A percentile compares a stretch with the other conserved stretches of the same genome.
Evolutionary conservation across 177 flowering plant genomes (phyloP).

Genomic region (Telopea speciosissima): DNA sequence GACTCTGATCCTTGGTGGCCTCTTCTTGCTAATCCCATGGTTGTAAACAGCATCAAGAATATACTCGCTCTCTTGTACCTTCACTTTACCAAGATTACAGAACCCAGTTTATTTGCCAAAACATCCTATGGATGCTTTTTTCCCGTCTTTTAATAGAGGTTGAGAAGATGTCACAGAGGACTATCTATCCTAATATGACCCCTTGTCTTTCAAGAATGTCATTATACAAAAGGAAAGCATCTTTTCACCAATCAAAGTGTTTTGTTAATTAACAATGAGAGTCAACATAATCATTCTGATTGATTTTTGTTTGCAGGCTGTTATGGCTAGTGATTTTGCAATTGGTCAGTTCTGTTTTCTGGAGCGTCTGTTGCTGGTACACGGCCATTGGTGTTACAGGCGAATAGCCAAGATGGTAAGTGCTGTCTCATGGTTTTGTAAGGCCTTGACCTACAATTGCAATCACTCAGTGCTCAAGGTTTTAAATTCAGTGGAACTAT

Average conservation of each 20-base stretch:
- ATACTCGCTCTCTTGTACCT: not conserved
- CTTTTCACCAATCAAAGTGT: not conserved
- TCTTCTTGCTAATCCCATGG: not conserved
- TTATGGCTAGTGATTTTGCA: constrained; percentile 74
- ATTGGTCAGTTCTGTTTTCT: constrained; percentile 61
- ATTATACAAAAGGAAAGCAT: not conserved
- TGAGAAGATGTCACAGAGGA: not conserved
- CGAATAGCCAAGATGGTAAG: constrained; percentile 61
- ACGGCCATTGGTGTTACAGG: constrained; percentile 80
- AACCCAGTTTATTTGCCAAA: not conserved
- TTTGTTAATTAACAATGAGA: not conserved
- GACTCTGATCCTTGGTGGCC: not conserved
- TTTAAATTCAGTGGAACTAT: no score
- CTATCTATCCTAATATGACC: not conserved
- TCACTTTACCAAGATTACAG: not conserved
- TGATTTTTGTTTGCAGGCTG: constrained; percentile 41
- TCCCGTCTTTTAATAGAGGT: not conserved
- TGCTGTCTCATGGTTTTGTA: not conserved
- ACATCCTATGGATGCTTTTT: not conserved
- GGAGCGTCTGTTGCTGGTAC: constrained; percentile 65
- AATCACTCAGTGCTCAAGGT: no score
- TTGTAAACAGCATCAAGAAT: not conserved
- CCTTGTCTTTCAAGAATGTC: not conserved
- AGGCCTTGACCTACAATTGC: not conserved
- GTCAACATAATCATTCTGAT: not conserved